Conservation (phyloP, 306 rosid species). For the Vigna unguiculata region DNA sequence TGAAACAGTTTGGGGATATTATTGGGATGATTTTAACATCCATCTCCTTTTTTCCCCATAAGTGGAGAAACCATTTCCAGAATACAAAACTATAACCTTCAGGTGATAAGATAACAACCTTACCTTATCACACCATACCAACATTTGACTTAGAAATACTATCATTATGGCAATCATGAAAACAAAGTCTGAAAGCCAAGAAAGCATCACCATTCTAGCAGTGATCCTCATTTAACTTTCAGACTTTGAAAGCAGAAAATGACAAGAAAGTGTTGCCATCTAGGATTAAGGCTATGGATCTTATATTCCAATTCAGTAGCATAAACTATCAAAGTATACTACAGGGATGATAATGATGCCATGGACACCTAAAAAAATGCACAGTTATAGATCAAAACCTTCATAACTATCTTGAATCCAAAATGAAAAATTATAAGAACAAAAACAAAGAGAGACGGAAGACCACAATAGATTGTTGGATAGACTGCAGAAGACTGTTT, state of each 20-base stretch:
- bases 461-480: not conserved
- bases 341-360: not conserved
- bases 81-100: not conserved
- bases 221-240: not conserved
- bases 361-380: not conserved
- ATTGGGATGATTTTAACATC: not conserved
- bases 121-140: not conserved
- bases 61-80: not conserved
- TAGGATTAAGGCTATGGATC: constrained; percentile 6
- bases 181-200: constrained; percentile 11
- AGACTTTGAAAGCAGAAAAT: constrained; percentile 17
- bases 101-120: constrained; percentile 2
- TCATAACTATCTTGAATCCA: not conserved
- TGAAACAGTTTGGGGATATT: not conserved
- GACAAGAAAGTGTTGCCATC: not conserved
- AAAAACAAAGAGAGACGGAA: not conserved
- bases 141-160: not conserved
- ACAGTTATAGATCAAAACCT: constrained; percentile 26
- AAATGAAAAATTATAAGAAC: not conserved
- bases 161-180: not conserved
- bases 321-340: not conserved
- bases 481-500: constrained; percentile 35
- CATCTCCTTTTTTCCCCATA: not conserved
- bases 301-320: not conserved
- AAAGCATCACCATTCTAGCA: not conserved